Evolutionary conservation across 2,329 filamentous ascomycete genomes (phyloP), one percentile per base, ranked within the genome.

Genomic region (Aspergillus pseudonomiae): DNA sequence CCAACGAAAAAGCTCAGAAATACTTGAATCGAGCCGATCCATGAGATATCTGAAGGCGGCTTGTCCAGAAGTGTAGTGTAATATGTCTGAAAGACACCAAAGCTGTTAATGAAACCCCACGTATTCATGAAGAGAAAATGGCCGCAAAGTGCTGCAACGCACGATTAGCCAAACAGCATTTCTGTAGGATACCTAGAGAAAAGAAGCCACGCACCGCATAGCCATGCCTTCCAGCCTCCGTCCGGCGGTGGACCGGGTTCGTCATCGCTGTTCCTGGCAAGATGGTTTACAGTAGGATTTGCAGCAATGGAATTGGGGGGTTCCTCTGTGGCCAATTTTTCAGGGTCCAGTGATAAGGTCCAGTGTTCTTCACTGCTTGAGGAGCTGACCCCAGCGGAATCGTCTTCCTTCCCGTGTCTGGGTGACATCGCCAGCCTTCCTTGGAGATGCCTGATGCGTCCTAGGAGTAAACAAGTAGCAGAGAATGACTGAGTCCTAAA

Each of bases 1-100:
- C 80, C 78, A 16, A 81, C 68, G 61, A 81, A 78, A 68, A 80
- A 81, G 16, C 81, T 68, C 19, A 82, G 70, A 65, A 82, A 82
- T 46, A 81, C 72, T 65, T 82, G 79, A n/a, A 81, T 69, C 14
- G 72, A 73, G n/a, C 80, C 80, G 12, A 83, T 74, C 81, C 80
- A 83, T 24, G 80, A 80, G 41, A 82, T 77, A 30, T 75, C 70
- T 2, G 77, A 78, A 2, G 78, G 74, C 0, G 76, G 65, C 3
- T 68, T 66, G 1, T 69, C 36, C 11, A 82, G 70, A 0, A 68
- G 56, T 11, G 71, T 70, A 7, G 75, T 72, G 64, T 83, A 83
- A 70, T 82, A 82, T 12, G 75, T 71, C 71, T 83, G 80, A 63
- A 82, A 83, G 26, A 82, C 71, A 16, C 81, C 80, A 62, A 80